A percentile compares a stretch with the other conserved stretches of the same genome.
These are phyloP conservation scores for Tetraselmis chui DNA, from an alignment of 139 green algal species.

Conservation along the genomic window DNA sequence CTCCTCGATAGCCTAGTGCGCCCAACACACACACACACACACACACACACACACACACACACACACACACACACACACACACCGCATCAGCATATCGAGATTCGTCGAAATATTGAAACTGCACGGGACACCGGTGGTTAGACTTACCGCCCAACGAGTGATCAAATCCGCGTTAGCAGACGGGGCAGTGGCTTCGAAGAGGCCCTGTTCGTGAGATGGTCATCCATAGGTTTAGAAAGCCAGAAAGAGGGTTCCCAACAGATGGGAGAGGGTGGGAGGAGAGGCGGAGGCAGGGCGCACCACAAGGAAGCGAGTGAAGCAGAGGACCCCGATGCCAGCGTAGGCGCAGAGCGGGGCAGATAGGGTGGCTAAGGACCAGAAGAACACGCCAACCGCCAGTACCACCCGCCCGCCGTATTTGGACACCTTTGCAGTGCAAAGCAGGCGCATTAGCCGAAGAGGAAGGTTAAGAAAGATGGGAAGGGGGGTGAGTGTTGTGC, in stretches of 20 bases:
- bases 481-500: neutral
- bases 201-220: too few species aligned
- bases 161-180: neutral
- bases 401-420: slow-evolving; percentile 33
- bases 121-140: too few species aligned
- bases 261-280: slow-evolving; percentile 72
- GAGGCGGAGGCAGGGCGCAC: slow-evolving; percentile 63
- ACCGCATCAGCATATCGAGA: too few species aligned
- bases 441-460: neutral
- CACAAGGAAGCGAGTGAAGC: slow-evolving; percentile 68
- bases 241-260: slow-evolving; percentile 41
- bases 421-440: neutral
- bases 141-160: neutral
- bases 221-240: too few species aligned
- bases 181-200: neutral
- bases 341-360: neutral
- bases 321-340: slow-evolving; percentile 35
- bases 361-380: slow-evolving; percentile 73
- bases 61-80: too few species aligned
- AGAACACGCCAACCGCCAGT: slow-evolving; percentile 74
- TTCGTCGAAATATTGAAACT: too few species aligned
- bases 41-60: too few species aligned
- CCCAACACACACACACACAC: too few species aligned
- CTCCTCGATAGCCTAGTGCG: slow-evolving; percentile 40
- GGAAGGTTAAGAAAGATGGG: too few species aligned